Evolutionary conservation across 495 filamentous ascomycete genomes (phyloP).

Genomic region (Symbiotaphrina buchneri): DNA sequence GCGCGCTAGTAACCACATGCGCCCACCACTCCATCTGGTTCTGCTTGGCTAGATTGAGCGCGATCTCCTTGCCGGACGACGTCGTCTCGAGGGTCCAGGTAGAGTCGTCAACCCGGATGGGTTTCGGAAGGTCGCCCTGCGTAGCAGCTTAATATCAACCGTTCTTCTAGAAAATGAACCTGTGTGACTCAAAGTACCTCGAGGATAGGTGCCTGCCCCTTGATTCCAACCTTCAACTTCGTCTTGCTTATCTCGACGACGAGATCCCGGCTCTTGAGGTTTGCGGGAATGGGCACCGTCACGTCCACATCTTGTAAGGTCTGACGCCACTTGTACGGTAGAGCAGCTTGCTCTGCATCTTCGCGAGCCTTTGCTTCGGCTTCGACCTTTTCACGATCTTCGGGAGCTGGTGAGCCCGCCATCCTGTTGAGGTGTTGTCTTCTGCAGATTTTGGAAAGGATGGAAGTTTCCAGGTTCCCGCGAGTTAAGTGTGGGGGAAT

Average conservation of each 20-base stretch:
- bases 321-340: constrained; percentile 96
- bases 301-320: constrained; percentile 85
- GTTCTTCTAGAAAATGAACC: too few relatives aligned
- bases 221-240: constrained; percentile 59
- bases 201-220: constrained; percentile 71
- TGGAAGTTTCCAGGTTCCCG: too few relatives aligned
- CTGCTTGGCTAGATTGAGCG: constrained; percentile 83
- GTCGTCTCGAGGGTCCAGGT: constrained; percentile 80
- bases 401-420: constrained; percentile 3
- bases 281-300: constrained; percentile 48
- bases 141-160: not conserved
- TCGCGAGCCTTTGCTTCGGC: constrained; percentile 56
- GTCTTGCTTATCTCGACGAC: constrained; percentile 64
- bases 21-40: constrained; percentile 99
- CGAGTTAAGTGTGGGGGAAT: too few relatives aligned
- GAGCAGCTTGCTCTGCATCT: constrained; percentile 64
- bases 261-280: constrained; percentile 66
- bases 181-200: constrained; percentile 34
- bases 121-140: constrained; percentile 67
- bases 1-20: constrained; percentile 64
- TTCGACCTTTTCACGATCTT: constrained; percentile 15
- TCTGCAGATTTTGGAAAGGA: too few relatives aligned
- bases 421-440: too few relatives aligned
- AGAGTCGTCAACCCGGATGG: constrained; percentile 61
- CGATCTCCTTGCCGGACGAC: constrained; percentile 46